These are phyloP conservation scores for Umbelopsis isabellina DNA, from an alignment of 192 early-diverging fungal species.

Conservation along the genomic window DNA sequence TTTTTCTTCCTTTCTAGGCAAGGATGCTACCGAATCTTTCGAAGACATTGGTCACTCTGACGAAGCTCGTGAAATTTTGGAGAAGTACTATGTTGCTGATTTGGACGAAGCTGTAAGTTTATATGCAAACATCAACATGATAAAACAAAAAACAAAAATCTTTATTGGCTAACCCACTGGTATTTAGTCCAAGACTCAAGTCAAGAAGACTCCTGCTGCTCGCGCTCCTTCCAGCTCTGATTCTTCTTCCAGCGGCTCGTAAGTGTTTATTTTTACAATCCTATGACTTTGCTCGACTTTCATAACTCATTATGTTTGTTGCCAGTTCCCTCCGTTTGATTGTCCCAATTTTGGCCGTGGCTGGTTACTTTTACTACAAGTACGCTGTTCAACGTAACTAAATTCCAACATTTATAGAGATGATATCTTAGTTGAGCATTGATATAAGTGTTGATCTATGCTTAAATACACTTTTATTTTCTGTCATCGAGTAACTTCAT, in stretches of 20 bases:
- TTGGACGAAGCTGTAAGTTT: slow-evolving; percentile 38
- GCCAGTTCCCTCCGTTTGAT: slow-evolving; percentile 35
- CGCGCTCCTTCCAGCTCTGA: background rate
- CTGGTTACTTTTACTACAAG: slow-evolving; percentile 38
- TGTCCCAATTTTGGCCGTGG: slow-evolving; percentile 35
- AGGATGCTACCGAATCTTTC: slow-evolving; percentile 89
- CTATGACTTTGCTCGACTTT: background rate
- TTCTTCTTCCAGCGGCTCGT: slow-evolving; percentile 1
- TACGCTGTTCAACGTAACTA: slow-evolving; percentile 14
- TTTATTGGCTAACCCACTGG: too few relatives aligned
- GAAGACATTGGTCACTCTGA: slow-evolving; percentile 97
- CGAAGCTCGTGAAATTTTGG: slow-evolving; percentile 85
- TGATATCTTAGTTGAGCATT: background rate
- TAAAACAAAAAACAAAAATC: too few relatives aligned
- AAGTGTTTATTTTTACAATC: background rate
- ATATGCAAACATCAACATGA: background rate
- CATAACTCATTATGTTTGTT: background rate
- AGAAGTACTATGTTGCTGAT: slow-evolving; percentile 39
- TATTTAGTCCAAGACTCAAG: background rate
- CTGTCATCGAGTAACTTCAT: background rate
- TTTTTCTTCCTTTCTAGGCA: slow-evolving; percentile 50
- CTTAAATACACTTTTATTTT: background rate
- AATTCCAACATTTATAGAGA: slow-evolving; percentile 2
- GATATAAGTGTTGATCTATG: background rate
- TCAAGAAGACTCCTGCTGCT: slow-evolving; percentile 15